phyloP scores from a whole-genome alignment of 192 early-diverging fungal genomes.

The Tieghemiomyces parasiticus region DNA sequence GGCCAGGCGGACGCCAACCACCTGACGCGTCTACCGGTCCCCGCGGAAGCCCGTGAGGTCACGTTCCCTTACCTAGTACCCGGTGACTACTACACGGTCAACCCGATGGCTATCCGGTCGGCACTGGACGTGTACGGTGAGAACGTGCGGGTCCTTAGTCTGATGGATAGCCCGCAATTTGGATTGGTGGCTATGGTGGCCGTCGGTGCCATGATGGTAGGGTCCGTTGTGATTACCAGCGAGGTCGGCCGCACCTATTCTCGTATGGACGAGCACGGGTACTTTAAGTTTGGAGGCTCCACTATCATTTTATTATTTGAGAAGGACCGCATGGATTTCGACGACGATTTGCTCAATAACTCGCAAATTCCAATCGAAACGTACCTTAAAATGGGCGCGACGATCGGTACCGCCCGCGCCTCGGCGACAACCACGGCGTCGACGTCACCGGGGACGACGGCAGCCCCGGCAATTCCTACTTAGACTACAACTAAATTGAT shows the following conservation, averaged over 20 bases:
- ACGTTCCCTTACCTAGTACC: conserved; percentile 19
- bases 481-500: no score
- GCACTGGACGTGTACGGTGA: conserved; percentile 64
- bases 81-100: conserved; percentile 68
- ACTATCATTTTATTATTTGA: conserved; percentile 56
- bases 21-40: conserved; percentile 12
- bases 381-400: conserved; percentile 35
- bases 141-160: conserved; percentile 50
- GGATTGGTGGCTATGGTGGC: conserved; percentile 51
- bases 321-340: conserved; percentile 40
- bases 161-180: conserved; percentile 43
- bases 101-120: conserved; percentile 66
- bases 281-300: conserved; percentile 74
- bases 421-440: no score
- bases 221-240: conserved; percentile 48
- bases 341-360: conserved; percentile 51
- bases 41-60: not conserved
- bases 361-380: conserved; percentile 51
- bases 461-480: no score
- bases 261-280: conserved; percentile 65
- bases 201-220: conserved; percentile 80
- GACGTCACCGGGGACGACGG: no score
- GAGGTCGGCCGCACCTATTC: conserved; percentile 23
- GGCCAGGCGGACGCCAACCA: not conserved
- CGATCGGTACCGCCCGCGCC: conserved; percentile 17